These are phyloP conservation scores for Thelephora aurantiotincta DNA, from an alignment of 768 basidiomycete genomes.

Conservation along the genomic window DNA sequence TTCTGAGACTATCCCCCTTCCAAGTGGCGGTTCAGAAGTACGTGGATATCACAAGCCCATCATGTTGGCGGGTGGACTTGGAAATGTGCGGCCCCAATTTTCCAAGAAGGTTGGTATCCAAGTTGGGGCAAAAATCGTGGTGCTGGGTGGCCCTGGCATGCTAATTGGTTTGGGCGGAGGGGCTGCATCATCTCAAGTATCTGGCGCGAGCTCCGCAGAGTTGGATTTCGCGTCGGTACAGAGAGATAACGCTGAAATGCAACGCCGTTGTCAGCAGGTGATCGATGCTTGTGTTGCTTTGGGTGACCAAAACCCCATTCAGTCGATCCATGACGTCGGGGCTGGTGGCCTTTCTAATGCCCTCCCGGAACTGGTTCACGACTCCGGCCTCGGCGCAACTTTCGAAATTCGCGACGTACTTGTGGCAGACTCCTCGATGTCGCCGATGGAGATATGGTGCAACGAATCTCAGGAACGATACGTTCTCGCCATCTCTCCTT, in stretches of 20 bases:
- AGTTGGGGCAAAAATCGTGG: conserved; percentile 77
- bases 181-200: conserved; percentile 87
- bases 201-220: conserved; percentile 81
- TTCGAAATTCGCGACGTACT: conserved; percentile 93
- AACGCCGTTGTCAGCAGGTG: conserved; percentile 92
- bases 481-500: conserved; percentile 75
- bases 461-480: conserved; percentile 98
- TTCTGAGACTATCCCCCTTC: conserved; percentile 55
- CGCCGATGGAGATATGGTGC: conserved; percentile 99
- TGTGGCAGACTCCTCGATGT: conserved; percentile 87
- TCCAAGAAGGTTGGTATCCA: conserved; percentile 67
- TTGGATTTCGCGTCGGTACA: conserved; percentile 97
- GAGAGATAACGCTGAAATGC: conserved; percentile 97
- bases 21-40: conserved; percentile 44
- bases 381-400: conserved; percentile 77
- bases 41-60: conserved; percentile 98
- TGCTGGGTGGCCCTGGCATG: conserved; percentile 92
- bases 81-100: conserved; percentile 78
- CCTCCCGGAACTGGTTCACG: conserved; percentile 92
- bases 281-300: conserved; percentile 78
- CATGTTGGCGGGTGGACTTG: conserved; percentile 97
- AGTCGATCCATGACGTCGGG: conserved; percentile 96
- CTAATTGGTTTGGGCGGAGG: conserved; percentile 95
- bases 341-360: conserved; percentile 96
- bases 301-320: conserved; percentile 57